Conservation (phyloP, 2,329 filamentous ascomycete species). For the Hymenoscyphus salicellus region DNA sequence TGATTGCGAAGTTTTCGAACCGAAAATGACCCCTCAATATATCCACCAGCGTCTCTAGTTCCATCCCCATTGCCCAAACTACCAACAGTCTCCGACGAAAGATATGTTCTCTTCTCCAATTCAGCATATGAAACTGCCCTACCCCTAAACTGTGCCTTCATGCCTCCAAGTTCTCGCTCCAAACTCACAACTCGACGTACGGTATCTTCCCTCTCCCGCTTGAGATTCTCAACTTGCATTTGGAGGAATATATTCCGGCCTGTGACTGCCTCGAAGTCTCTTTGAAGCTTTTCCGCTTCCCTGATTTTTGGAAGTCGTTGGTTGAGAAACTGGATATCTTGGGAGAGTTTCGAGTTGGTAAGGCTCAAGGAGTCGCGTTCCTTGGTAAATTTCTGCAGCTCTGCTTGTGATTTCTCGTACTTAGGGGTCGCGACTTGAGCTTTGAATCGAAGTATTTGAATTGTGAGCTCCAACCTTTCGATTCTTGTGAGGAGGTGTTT, state of each 20-base stretch:
- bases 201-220: neutral
- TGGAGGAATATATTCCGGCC: neutral
- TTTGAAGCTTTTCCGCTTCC: neutral
- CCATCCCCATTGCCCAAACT: neutral
- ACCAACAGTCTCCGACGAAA: neutral
- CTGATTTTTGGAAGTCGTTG: neutral
- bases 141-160: neutral
- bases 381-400: neutral
- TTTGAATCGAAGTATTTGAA: neutral
- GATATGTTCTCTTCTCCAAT: neutral
- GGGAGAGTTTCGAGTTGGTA: neutral
- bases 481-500: neutral
- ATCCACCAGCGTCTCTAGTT: neutral
- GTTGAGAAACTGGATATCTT: neutral
- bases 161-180: neutral
- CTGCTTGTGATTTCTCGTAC: neutral
- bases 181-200: neutral
- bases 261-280: neutral
- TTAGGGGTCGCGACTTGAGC: neutral
- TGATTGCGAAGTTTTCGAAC: neutral
- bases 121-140: neutral
- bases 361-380: neutral
- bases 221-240: neutral
- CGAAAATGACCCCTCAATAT: neutral
- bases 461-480: neutral